phyloP scores from a whole-genome alignment of 306 rosid species.

The Quercus variabilis region DNA sequence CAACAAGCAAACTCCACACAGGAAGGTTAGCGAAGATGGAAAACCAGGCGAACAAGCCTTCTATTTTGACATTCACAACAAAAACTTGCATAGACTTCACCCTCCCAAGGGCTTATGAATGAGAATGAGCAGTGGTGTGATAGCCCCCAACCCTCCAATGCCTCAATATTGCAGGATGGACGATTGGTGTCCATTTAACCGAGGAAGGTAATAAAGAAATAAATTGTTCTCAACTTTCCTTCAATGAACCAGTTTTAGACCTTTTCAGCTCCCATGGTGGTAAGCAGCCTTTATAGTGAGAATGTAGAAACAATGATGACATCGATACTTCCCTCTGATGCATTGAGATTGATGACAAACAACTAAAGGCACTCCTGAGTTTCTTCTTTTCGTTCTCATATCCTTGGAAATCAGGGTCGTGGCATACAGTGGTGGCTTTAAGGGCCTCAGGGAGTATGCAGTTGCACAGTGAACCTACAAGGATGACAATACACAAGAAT shows the following conservation, averaged over 20 bases:
- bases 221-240: conserved; percentile 46
- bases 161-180: conserved; percentile 23
- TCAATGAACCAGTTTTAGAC: conserved; percentile 56
- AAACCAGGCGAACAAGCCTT: conserved; percentile 13
- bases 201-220: background rate
- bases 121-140: conserved; percentile 22
- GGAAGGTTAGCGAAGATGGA: background rate
- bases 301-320: conserved; percentile 83
- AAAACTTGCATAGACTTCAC: conserved; percentile 29
- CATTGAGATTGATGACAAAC: conserved; percentile 76
- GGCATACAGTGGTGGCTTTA: conserved; percentile 54
- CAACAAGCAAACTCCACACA: conserved; percentile 24
- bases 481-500: conserved; percentile 13
- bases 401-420: conserved; percentile 50
- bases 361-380: conserved; percentile 62
- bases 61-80: conserved; percentile 31
- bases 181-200: background rate
- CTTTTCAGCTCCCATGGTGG: conserved; percentile 81
- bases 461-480: conserved; percentile 76
- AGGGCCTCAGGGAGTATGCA: conserved; percentile 89
- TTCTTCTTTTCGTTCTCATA: conserved; percentile 66
- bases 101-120: background rate
- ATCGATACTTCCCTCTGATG: conserved; percentile 74
- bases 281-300: conserved; percentile 87
- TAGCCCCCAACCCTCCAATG: conserved; percentile 14